Conservation (phyloP, 257 asterid genomes). For the Ligustrum vulgare region DNA sequence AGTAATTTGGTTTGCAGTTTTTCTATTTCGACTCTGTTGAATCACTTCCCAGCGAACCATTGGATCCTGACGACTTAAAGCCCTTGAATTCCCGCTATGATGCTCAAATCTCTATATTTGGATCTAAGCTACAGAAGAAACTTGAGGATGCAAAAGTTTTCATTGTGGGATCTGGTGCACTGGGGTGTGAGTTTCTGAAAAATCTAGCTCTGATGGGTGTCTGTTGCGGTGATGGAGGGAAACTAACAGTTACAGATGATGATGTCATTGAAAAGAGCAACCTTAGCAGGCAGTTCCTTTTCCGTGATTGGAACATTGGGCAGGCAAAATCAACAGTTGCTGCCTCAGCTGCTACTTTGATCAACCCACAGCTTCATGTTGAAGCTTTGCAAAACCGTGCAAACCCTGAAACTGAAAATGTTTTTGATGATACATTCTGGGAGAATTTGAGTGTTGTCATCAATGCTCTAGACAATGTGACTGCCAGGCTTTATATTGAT, state of each 20-base stretch:
- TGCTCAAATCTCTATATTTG: conserved; percentile 59
- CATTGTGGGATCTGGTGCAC: conserved; percentile 53
- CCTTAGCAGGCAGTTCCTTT: conserved; percentile 54
- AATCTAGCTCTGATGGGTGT: conserved; percentile 57
- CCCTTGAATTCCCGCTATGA: conserved; percentile 55
- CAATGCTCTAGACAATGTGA: conserved; percentile 48
- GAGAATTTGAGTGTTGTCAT: conserved; percentile 44
- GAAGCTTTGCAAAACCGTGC: conserved; percentile 50
- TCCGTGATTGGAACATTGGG: conserved; percentile 60
- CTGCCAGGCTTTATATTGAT: conserved; percentile 47
- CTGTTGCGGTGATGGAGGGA: conserved; percentile 41
- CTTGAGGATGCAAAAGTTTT: conserved; percentile 43
- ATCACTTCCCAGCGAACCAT: conserved; percentile 46
- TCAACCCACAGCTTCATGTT: conserved; percentile 36
- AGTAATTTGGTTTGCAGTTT: conserved; percentile 35
- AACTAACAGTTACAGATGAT: conserved; percentile 49
- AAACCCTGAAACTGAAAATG: conserved; percentile 42
- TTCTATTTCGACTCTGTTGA: conserved; percentile 56
- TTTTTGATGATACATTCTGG: conserved; percentile 48
- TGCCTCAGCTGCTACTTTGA: conserved; percentile 47
- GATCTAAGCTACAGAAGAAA: conserved; percentile 52
- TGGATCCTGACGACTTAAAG: conserved; percentile 38
- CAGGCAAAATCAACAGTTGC: conserved; percentile 60
- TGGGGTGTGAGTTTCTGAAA: conserved; percentile 54
- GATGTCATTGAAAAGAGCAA: conserved; percentile 58